Conservation (phyloP, 1,284 basidiomycete species). For the Inonotus hispidus region DNA sequence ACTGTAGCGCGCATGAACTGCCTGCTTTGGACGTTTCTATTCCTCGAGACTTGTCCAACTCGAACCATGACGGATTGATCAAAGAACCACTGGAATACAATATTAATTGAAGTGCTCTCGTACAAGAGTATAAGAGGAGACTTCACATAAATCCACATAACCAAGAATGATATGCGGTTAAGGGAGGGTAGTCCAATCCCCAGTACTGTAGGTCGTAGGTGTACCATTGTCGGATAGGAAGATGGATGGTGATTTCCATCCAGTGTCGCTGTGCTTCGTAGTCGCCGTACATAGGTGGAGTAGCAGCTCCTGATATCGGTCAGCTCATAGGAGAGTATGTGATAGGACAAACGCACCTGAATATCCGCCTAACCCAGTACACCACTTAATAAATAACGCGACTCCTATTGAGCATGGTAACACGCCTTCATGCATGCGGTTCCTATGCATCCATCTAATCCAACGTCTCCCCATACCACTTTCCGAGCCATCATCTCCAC, state of each 20-base stretch:
- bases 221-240: conserved; percentile 78
- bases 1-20: conserved; percentile 81
- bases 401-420: conserved; percentile 47
- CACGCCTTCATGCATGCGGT: conserved; percentile 53
- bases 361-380: conserved; percentile 71
- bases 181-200: conserved; percentile 89
- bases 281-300: conserved; percentile 84
- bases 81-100: conserved; percentile 47
- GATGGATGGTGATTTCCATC: conserved; percentile 83
- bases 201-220: conserved; percentile 84
- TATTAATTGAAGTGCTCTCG: conserved; percentile 1
- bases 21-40: conserved; percentile 65
- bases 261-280: conserved; percentile 93
- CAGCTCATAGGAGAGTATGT: background rate
- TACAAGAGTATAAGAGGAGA: background rate
- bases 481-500: conserved; percentile 32
- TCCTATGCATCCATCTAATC: conserved; percentile 73
- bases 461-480: conserved; percentile 51
- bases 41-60: conserved; percentile 70
- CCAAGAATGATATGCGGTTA: conserved; percentile 87
- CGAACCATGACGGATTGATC: conserved; percentile 73
- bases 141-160: conserved; percentile 65
- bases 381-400: conserved; percentile 58
- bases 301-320: conserved; percentile 48
- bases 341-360: conserved; percentile 54